phyloP scores from a whole-genome alignment of 805 yeast genomes.

The Wickerhamomyces mucosus region DNA sequence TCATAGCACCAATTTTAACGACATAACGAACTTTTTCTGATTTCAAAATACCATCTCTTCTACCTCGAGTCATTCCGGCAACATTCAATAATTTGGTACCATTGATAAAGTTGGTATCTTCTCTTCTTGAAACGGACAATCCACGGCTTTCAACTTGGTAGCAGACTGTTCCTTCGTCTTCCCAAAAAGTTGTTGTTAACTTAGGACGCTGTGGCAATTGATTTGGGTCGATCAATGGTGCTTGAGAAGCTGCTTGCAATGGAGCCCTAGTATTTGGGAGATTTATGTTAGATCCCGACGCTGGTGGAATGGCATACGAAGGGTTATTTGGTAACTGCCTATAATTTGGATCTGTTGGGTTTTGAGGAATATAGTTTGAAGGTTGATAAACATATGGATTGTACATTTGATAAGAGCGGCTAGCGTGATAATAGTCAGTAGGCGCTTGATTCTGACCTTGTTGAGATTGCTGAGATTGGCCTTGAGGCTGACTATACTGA shows the following conservation, averaged over 20 bases:
- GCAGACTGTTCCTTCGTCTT: slow-evolving; percentile 62
- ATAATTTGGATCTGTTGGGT: not conserved
- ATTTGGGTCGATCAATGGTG: slow-evolving; percentile 17
- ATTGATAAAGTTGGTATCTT: slow-evolving; percentile 64
- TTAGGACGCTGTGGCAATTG: slow-evolving; percentile 38
- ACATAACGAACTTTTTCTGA: slow-evolving; percentile 60
- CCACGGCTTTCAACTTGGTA: slow-evolving; percentile 66
- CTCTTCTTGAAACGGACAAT: slow-evolving; percentile 57
- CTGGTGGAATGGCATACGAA: slow-evolving; percentile 1
- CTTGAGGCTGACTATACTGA: slow-evolving; percentile 5
- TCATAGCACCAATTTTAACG: slow-evolving; percentile 70
- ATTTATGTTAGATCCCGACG: slow-evolving; percentile 8
- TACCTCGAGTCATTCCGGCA: slow-evolving; percentile 65
- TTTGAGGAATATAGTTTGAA: slow-evolving; percentile 3
- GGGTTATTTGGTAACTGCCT: too few relatives aligned
- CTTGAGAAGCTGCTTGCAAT: slow-evolving; percentile 10
- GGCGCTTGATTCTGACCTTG: slow-evolving; percentile 4
- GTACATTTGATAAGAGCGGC: slow-evolving; percentile 3
- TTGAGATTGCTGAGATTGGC: slow-evolving; percentile 4
- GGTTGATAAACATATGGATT: slow-evolving; percentile 4
- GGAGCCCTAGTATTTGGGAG: slow-evolving; percentile 11
- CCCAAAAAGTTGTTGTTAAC: slow-evolving; percentile 70
- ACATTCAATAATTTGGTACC: slow-evolving; percentile 63
- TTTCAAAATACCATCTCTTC: slow-evolving; percentile 62
- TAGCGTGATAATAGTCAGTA: slow-evolving; percentile 4